phyloP scores from a whole-genome alignment of 345 rosid genomes.

The Microcos paniculata region DNA sequence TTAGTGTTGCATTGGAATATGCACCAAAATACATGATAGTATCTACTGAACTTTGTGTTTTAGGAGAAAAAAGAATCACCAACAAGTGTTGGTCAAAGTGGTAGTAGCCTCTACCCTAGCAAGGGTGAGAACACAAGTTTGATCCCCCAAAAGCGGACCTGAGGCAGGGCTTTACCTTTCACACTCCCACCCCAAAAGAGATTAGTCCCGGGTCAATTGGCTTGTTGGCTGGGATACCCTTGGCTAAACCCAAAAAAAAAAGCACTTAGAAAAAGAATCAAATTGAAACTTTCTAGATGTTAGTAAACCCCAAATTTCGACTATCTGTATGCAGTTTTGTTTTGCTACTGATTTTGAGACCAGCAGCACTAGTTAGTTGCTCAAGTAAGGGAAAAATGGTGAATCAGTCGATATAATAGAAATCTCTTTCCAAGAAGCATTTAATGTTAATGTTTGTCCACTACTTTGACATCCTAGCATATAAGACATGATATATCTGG shows the following conservation, averaged over 20 bases:
- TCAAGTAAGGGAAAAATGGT: neutral
- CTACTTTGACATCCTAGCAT: too few species aligned
- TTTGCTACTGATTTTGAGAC: neutral
- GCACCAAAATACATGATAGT: neutral
- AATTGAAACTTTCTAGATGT: neutral
- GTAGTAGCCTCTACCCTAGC: too few species aligned
- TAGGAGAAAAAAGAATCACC: neutral
- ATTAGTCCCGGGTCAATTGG: too few species aligned
- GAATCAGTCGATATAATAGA: neutral
- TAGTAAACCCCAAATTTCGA: neutral
- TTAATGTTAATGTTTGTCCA: too few species aligned
- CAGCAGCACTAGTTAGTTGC: neutral
- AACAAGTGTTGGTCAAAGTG: too few species aligned
- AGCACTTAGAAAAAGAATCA: neutral
- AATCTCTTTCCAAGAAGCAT: neutral
- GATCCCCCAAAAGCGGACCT: too few species aligned
- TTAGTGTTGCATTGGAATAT: neutral
- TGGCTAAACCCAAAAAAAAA: too few species aligned
- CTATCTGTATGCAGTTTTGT: neutral
- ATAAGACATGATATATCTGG: too few species aligned
- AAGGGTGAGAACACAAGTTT: too few species aligned
- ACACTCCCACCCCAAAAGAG: too few species aligned
- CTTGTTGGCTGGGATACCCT: too few species aligned
- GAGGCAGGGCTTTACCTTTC: too few species aligned
- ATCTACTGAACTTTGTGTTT: neutral